These are phyloP conservation scores for Aristolochia californica DNA, from an alignment of 164 flowering plant species.

Conservation along the genomic window DNA sequence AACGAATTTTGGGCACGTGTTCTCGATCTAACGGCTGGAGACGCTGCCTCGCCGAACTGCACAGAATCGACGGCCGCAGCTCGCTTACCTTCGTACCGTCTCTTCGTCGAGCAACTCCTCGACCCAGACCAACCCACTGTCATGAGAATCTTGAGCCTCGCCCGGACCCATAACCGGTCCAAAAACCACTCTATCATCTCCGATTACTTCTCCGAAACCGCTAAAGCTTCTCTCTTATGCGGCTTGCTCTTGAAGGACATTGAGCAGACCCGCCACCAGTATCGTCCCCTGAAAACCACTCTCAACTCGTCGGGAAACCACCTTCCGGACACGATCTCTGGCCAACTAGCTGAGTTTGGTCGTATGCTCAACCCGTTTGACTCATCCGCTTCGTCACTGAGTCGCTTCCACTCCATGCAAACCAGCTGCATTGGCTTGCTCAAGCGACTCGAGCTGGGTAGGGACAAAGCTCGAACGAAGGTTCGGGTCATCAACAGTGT, in stretches of 20 bases:
- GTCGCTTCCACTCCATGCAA: conserved; percentile 28
- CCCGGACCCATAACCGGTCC: conserved; percentile 13
- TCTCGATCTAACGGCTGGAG: conserved; percentile 17
- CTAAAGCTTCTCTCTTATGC: conserved; percentile 50
- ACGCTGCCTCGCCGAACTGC: conserved; percentile 12
- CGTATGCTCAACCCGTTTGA: conserved; percentile 29
- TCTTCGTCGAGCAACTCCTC: conserved; percentile 53
- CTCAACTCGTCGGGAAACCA: conserved; percentile 3
- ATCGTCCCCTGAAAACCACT: conserved; percentile 19
- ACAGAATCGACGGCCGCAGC: conserved; percentile 38
- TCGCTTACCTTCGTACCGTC: conserved; percentile 58
- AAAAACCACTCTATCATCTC: conserved; percentile 24
- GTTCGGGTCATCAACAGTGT: conserved; percentile 20
- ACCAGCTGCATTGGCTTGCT: conserved; percentile 29
- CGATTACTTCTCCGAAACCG: conserved; percentile 48
- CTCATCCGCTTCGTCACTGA: conserved; percentile 18
- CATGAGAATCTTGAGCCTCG: conserved; percentile 18
- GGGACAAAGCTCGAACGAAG: conserved; percentile 34
- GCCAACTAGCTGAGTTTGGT: conserved; percentile 20
- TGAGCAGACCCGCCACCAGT: conserved; percentile 25
- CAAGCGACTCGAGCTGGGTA: conserved; percentile 40
- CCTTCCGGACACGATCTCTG: conserved; percentile 4
- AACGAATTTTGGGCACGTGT: conserved; percentile 57
- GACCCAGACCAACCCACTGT: conserved; percentile 59
- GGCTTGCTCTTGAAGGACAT: conserved; percentile 36